Percentiles rank a stretch among this genome's conserved stretches.
These are phyloP conservation scores for Ashbya aceris DNA, from an alignment of 1,139 yeast species.

Conservation along the genomic window DNA sequence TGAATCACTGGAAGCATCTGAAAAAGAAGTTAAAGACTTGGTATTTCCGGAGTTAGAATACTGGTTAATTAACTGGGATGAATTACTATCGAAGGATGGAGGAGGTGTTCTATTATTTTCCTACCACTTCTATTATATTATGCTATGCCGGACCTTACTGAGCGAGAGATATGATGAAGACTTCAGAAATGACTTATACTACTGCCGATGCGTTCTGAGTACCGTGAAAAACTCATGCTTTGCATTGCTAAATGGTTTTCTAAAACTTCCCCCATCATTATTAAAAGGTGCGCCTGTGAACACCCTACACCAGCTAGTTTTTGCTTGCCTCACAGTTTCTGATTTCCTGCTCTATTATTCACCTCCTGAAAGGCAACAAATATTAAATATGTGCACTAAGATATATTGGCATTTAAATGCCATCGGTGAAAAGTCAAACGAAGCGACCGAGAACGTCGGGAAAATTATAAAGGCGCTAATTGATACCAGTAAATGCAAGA, in stretches of 20 bases:
- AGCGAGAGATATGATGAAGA: slow-evolving; percentile 22
- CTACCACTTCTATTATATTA: slow-evolving; percentile 36
- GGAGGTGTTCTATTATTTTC: slow-evolving; percentile 38
- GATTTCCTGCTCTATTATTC: slow-evolving; percentile 35
- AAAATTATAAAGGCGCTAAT: slow-evolving; percentile 41
- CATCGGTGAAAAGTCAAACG: slow-evolving; percentile 44
- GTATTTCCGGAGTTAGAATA: slow-evolving; percentile 30
- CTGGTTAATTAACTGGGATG: slow-evolving; percentile 38
- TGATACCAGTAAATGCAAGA: slow-evolving; percentile 31
- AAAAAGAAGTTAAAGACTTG: slow-evolving; percentile 9
- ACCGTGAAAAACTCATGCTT: slow-evolving; percentile 37
- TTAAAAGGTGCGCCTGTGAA: slow-evolving; percentile 45
- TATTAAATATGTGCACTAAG: slow-evolving; percentile 38
- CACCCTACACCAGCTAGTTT: slow-evolving; percentile 41
- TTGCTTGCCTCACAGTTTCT: slow-evolving; percentile 42
- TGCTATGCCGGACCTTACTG: slow-evolving; percentile 34
- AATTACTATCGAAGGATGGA: slow-evolving; percentile 36
- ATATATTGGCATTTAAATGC: slow-evolving; percentile 48
- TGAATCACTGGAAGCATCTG: neutral
- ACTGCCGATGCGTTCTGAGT: slow-evolving; percentile 25
- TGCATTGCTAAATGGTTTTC: slow-evolving; percentile 35
- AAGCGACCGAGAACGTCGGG: slow-evolving; percentile 48
- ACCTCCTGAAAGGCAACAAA: slow-evolving; percentile 30
- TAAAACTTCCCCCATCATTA: slow-evolving; percentile 35
- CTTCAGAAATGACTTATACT: slow-evolving; percentile 7